Conservation (phyloP, 164 flowering plant genomes). For the Vitis amurensis region DNA sequence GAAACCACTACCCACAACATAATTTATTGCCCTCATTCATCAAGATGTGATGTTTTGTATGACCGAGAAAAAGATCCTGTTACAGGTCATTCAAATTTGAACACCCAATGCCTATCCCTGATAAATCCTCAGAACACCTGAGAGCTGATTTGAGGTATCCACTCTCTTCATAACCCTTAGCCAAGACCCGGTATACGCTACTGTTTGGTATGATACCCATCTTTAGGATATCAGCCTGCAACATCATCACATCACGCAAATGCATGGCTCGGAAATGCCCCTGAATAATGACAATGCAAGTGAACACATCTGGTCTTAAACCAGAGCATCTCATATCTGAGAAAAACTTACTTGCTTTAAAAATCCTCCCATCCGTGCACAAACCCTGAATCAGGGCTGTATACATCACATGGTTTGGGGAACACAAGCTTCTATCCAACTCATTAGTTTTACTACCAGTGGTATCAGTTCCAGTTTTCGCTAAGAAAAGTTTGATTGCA, state of each 20-base stretch:
- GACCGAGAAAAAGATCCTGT: not conserved
- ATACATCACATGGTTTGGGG: constrained; percentile 44
- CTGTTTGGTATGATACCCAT: constrained; percentile 45
- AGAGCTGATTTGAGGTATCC: constrained; percentile 34
- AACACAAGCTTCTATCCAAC: constrained; percentile 8
- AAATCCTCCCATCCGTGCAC: constrained; percentile 51
- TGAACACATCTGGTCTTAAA: constrained; percentile 42
- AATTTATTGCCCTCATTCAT: not conserved
- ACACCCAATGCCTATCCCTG: not conserved
- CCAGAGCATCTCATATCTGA: constrained; percentile 56
- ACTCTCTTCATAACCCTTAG: constrained; percentile 30
- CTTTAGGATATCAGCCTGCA: constrained; percentile 77
- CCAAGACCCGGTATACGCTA: constrained; percentile 25
- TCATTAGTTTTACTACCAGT: constrained; percentile 6
- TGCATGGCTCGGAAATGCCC: constrained; percentile 44
- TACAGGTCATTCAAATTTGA: not conserved
- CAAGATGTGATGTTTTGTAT: not conserved
- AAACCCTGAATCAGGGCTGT: constrained; percentile 57
- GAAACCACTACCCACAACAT: not conserved
- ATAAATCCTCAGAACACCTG: constrained; percentile 26
- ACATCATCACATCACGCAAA: constrained; percentile 45
- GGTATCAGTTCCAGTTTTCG: constrained; percentile 15
- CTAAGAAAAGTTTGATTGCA: constrained; percentile 54
- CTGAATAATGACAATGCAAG: constrained; percentile 36
- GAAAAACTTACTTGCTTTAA: constrained; percentile 62